Evolutionary conservation across 208 protist genomes (phyloP).

Genomic region (Crithidia expoeki): DNA sequence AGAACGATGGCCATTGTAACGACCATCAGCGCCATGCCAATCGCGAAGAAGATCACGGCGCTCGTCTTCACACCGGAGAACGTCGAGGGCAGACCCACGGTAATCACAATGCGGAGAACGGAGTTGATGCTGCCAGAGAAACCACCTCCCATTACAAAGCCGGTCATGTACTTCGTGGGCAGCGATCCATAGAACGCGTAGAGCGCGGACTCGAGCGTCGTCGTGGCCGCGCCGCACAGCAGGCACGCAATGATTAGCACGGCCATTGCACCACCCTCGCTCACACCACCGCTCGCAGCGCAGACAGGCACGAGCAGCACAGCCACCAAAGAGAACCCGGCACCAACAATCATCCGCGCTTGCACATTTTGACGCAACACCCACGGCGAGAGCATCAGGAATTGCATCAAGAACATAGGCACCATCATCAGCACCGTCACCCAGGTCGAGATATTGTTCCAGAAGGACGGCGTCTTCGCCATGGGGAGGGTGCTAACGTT

Average conservation of each 20-base stretch:
- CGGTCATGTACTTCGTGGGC: slow-evolving; percentile 42
- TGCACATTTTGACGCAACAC: slow-evolving; percentile 44
- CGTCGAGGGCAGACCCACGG: slow-evolving; percentile 31
- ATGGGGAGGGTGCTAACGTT: slow-evolving; percentile 38
- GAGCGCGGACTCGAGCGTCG: slow-evolving; percentile 35
- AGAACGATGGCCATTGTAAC: slow-evolving; percentile 34
- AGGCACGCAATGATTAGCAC: slow-evolving; percentile 40
- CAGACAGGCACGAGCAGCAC: slow-evolving; percentile 44
- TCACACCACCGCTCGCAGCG: slow-evolving; percentile 36
- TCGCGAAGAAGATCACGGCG: slow-evolving; percentile 49
- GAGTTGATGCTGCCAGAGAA: slow-evolving; percentile 53
- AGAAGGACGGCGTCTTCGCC: slow-evolving; percentile 33
- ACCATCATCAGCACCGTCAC: slow-evolving; percentile 49
- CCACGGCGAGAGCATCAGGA: slow-evolving; percentile 39
- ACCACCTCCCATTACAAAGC: slow-evolving; percentile 45
- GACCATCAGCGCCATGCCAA: slow-evolving; percentile 45
- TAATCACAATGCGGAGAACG: slow-evolving; percentile 50
- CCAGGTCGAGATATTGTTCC: slow-evolving; percentile 45
- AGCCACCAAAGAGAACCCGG: slow-evolving; percentile 27
- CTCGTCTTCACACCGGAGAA: slow-evolving; percentile 51
- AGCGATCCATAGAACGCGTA: slow-evolving; percentile 45
- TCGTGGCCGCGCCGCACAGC: slow-evolving; percentile 34
- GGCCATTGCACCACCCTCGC: slow-evolving; percentile 34
- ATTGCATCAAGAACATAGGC: slow-evolving; percentile 47
- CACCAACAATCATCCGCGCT: slow-evolving; percentile 37